Evolutionary conservation across 2,329 filamentous ascomycete genomes (phyloP).

Genomic region (Fusarium torreyae): DNA sequence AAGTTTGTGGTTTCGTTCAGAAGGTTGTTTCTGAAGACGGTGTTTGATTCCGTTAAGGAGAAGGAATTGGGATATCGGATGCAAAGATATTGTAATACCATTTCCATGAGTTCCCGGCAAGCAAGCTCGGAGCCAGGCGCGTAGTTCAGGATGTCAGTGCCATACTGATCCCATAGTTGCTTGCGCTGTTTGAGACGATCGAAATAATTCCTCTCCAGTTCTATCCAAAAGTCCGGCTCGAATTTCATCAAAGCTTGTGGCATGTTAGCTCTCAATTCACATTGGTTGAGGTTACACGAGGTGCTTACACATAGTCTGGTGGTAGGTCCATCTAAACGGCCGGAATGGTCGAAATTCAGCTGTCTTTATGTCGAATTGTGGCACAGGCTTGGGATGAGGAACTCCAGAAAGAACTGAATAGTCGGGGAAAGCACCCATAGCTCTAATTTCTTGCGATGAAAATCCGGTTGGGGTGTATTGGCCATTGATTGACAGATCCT

Average conservation of each 20-base stretch:
- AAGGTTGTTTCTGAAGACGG: conserved; percentile 77
- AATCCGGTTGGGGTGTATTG: no score
- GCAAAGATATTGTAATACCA: conserved; percentile 82
- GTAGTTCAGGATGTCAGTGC: conserved; percentile 73
- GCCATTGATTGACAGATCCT: no score
- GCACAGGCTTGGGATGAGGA: no score
- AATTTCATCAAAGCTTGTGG: conserved; percentile 79
- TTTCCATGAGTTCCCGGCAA: conserved; percentile 90
- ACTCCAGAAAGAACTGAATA: no score
- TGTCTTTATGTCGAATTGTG: conserved; percentile 74
- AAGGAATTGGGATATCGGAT: conserved; percentile 75
- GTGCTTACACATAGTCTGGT: conserved; percentile 88
- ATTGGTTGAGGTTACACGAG: no score
- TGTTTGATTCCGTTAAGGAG: conserved; percentile 43
- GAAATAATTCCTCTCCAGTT: conserved; percentile 81
- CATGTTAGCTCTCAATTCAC: not conserved
- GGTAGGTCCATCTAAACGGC: conserved; percentile 86
- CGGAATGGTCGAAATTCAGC: conserved; percentile 82
- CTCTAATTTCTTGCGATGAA: no score
- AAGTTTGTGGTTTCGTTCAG: conserved; percentile 76
- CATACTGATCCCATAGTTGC: conserved; percentile 73
- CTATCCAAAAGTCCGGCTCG: conserved; percentile 88
- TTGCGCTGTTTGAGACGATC: conserved; percentile 77
- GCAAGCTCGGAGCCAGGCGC: conserved; percentile 83
- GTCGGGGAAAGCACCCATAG: no score